Percentiles rank a stretch among this genome's conserved stretches.
phyloP scores from a whole-genome alignment of 108 stramenopile species.

The Cylindrotheca fusiformis region DNA sequence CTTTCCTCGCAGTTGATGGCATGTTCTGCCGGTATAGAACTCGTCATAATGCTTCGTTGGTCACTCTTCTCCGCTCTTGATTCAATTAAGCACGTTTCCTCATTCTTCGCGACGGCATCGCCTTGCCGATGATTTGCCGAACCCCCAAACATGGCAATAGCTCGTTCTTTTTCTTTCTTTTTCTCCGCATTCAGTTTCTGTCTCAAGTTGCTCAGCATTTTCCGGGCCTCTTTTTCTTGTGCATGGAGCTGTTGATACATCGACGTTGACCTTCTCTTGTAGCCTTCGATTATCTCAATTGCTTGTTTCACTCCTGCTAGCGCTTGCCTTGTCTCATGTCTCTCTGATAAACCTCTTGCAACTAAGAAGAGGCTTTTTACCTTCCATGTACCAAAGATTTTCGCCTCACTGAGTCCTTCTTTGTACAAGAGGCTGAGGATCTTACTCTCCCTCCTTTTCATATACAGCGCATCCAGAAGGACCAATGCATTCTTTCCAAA shows the following conservation, averaged over 20 bases:
- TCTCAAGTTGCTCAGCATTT: slow-evolving; percentile 29
- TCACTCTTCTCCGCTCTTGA: background rate
- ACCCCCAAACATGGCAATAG: slow-evolving; percentile 68
- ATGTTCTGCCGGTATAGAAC: background rate
- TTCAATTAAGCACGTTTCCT: too few relatives aligned
- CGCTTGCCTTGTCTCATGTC: slow-evolving; percentile 36
- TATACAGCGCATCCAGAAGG: slow-evolving; percentile 62
- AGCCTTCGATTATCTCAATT: slow-evolving; percentile 30
- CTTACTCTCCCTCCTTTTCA: slow-evolving; percentile 50
- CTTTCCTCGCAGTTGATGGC: background rate
- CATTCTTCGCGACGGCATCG: background rate
- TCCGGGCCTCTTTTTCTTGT: slow-evolving; percentile 65
- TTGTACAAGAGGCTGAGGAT: slow-evolving; percentile 55
- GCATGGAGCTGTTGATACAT: slow-evolving; percentile 35
- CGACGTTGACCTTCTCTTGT: slow-evolving; percentile 36
- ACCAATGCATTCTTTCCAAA: slow-evolving; percentile 64
- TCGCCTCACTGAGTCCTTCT: slow-evolving; percentile 49
- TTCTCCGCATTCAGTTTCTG: slow-evolving; percentile 36
- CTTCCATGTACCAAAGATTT: slow-evolving; percentile 79
- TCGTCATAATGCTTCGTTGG: background rate
- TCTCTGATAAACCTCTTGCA: slow-evolving; percentile 43
- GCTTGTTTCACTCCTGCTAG: slow-evolving; percentile 42
- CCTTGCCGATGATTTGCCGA: background rate
- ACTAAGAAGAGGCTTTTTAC: slow-evolving; percentile 58
- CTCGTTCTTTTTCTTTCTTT: slow-evolving; percentile 70